Evolutionary conservation across 306 rosid species (phyloP), one percentile per base, ranked within the genome.

Genomic region (Trichosanthes cucumerina): DNA sequence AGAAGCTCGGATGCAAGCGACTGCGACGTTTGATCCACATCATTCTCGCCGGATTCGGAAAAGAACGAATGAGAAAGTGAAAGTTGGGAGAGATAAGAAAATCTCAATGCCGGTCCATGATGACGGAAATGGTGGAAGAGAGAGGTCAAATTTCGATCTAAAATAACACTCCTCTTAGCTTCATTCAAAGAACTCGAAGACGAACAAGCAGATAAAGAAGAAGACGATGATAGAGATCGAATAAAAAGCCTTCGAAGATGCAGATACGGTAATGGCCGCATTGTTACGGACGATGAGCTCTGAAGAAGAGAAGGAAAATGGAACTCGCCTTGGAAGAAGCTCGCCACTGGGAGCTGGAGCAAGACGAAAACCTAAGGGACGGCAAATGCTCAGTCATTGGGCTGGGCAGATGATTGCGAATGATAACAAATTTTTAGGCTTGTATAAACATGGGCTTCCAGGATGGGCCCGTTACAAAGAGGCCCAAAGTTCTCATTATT

Each of bases 1-100:
- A 88, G 86, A 50, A 90, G 93, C 80, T 87, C 90, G 4, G 83
- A 41, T 18, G 96, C 88, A 80, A 94, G 77, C 0, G 92, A 88
- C 2, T 8, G 80, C 5, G 92, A 80, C 78, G 85, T 46, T 3
- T 89, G 85, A 85, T 88, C 92, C 10, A 76, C 23, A 4, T 76
- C 83, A 9, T 79, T 58, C 9, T 78, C 38, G 21, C 71, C n/a
- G 76, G 86, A 36, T n/a, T 78, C 81, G 16, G 89, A 80, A 0
- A 86, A 89, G 85, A 89, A 89, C 26, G 77, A 49, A 58, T 82
- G 82, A 36, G 78, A 68, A n/a, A 57, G 74, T 62, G 71, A 78
- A 6, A 87, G 75, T 16, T 80, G 76, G 10, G 59, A 83, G 12
- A 70, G 82, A 76, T 49, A 12, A 81, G 80, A 83, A 65, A 62